phyloP scores from a whole-genome alignment of 2,329 filamentous ascomycete genomes.

The Achaetomium macrosporum region DNA sequence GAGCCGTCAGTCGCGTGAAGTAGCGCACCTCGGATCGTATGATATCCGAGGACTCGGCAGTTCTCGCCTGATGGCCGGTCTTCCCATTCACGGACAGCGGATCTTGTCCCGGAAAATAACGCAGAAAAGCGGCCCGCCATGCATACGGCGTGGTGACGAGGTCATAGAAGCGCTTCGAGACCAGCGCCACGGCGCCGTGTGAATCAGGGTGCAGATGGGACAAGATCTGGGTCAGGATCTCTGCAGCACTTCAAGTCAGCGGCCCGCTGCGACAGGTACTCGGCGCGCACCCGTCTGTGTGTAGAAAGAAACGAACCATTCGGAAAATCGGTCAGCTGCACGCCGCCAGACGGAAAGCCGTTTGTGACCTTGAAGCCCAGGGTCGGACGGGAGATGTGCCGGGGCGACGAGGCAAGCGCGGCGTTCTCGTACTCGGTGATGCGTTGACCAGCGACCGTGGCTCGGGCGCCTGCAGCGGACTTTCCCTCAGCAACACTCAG shows the following conservation, averaged over 20 bases:
- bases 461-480: conserved; percentile 26
- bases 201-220: conserved; percentile 85
- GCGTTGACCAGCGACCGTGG: conserved; percentile 42
- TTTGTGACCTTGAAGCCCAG: conserved; percentile 53
- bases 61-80: conserved; percentile 35
- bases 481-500: conserved; percentile 39
- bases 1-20: conserved; percentile 74
- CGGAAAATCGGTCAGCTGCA: conserved; percentile 57
- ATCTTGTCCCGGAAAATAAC: conserved; percentile 55
- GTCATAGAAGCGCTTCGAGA: conserved; percentile 80
- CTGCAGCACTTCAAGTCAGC: conserved; percentile 41
- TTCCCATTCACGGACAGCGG: conserved; percentile 21
- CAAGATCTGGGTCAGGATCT: conserved; percentile 85
- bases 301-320: conserved; percentile 59
- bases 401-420: conserved; percentile 40
- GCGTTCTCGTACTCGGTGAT: conserved; percentile 59
- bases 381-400: conserved; percentile 43
- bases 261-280: not conserved
- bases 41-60: conserved; percentile 44
- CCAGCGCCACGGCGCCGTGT: conserved; percentile 73
- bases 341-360: conserved; percentile 34
- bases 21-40: conserved; percentile 68
- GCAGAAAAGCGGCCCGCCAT: conserved; percentile 87
- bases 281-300: not conserved
- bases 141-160: conserved; percentile 88